Base-by-base conservation (phyloP, 306 rosid species). In the Vigna unguiculata region DNA sequence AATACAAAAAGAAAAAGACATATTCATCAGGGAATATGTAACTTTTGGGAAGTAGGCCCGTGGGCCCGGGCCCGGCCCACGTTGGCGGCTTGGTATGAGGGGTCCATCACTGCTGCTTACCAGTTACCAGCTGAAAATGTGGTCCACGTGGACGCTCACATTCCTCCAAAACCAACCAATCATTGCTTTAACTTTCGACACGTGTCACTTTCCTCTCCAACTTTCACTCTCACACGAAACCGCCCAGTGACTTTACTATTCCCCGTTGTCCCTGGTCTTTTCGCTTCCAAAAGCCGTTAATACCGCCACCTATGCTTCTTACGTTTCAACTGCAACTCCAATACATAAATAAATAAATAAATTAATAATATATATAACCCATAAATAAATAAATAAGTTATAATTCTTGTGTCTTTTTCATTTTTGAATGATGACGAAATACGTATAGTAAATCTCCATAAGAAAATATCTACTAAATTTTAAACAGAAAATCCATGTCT, bases 201-300 rank as follows among this genome's bases (percentile, higher is more conserved):
- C 92, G 94, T 87, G 90, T 62, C 51, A 16, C 5, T 55, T 28
- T 25, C 63, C 14, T 49, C 17, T 68, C 11, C 11, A 15, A 9
- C 74, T 32, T 66, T 83, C 76, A 81, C 24, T 17, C 69, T 54
- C 22, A 5, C 15, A 41, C 2, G 2, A 6, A 12, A 66, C 59
- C 24, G 53, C 28, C 0, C 47, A 58, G 87, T 66, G 20, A 86
- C 6, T 34, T 30, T 74, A 80, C 7, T 77, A 68, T 12, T 4
- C 3, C 17, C 61, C 21, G 7, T 30, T 28, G 66, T 74, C 49
- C 41, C 21, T 34, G 40, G 34, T 68, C 73, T 75, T 86, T 64
- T 81, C 78, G 85, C 94, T 84, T 87, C 86, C 48, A 83, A 90
- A 93, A 82, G 95, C 94, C 96, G 93, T 86, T 84, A 86, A 85